Evolutionary conservation across 805 yeast genomes (phyloP).

Genomic region (Saccharomycopsis sp.): DNA sequence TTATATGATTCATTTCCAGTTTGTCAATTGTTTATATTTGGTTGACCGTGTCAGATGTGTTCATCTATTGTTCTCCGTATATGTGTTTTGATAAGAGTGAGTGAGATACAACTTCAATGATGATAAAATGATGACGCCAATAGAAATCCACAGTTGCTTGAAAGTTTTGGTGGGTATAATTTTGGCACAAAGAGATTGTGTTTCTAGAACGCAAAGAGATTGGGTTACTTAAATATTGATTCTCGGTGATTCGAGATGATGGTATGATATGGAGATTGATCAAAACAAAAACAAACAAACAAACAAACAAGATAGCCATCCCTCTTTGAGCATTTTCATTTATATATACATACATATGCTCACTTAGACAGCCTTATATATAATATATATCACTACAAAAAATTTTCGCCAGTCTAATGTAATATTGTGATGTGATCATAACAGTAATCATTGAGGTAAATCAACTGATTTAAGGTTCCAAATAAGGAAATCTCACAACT

Average conservation of each 20-base stretch:
- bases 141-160: too few relatives aligned
- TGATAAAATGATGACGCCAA: too few relatives aligned
- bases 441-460: not conserved
- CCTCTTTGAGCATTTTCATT: not conserved
- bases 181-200: not conserved
- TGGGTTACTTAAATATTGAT: not conserved
- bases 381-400: too few relatives aligned
- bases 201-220: not conserved
- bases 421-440: not conserved
- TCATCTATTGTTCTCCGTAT: too few relatives aligned
- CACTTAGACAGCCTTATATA: not conserved
- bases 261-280: not conserved
- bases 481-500: not conserved
- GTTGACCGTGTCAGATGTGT: too few relatives aligned
- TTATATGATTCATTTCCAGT: not conserved
- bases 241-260: not conserved
- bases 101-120: too few relatives aligned
- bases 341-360: not conserved
- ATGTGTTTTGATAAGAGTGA: too few relatives aligned
- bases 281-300: not conserved
- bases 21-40: too few relatives aligned
- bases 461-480: not conserved
- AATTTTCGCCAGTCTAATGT: not conserved
- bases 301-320: not conserved
- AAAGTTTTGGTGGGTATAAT: too few relatives aligned